Evolutionary conservation across 192 early-diverging fungal genomes (phyloP), one percentile per base, ranked within the genome.

Genomic region (Coemansia umbellata): DNA sequence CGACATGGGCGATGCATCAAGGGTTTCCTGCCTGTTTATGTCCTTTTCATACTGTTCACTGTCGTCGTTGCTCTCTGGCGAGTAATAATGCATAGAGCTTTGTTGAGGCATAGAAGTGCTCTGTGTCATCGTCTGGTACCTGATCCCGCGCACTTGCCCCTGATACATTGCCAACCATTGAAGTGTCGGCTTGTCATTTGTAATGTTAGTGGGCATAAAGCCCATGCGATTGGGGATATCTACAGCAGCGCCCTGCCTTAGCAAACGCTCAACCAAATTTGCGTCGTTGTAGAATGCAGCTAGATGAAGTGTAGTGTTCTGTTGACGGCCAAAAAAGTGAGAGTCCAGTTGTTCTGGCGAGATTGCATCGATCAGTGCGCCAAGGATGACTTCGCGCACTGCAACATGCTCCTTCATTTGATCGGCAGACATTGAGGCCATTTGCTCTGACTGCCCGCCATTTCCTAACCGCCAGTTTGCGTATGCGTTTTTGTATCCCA

Each of bases 241-340:
- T 14, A 74, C 61, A 0, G 68, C 72, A 1, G 78, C 78, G 21
- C 78, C 78, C 50, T 76, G 73, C 27, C 64, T 54, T 51, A 80
- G 23, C 22, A 80, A 40, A 3, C 72, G 64, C 47, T 75, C 69
- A 3, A 80, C 78, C 41, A 80, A 27, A 17, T 70, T 71, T 15
- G 64, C 66, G 45, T 80, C 68, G 48, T 75, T 71, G 40, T 75
- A 74, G 50, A 80, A 80, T 14, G 78, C 73, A 0, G 78, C 78
- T 37, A 80, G 44, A 19, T 80, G 78, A 36, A 80, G 53, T 3
- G 78, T 71, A 2, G 78, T 76, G 54, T 80, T 80, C 26, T 66
- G 58, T 35, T 67, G 65, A 28, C 69, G 69, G 17, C 78, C 78
- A 18, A 76, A 80, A 19, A 70, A 63, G 51, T 80, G 78, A 47